phyloP scores from a whole-genome alignment of 805 yeast species.

The Pachysolen tannophilus region DNA sequence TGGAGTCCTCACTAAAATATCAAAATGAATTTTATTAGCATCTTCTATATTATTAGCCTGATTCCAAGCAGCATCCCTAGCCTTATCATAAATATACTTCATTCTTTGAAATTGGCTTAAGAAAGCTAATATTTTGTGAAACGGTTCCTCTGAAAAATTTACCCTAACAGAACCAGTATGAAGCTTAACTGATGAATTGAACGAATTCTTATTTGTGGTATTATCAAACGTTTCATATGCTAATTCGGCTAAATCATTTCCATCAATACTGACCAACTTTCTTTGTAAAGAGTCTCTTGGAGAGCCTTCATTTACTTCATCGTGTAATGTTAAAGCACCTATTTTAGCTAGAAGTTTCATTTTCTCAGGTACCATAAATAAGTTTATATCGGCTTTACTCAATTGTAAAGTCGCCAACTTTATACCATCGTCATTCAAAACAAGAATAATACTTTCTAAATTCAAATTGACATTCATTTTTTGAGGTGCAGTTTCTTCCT shows the following conservation, averaged over 20 bases:
- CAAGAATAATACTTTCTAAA: slow-evolving; percentile 64
- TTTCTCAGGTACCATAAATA: slow-evolving; percentile 65
- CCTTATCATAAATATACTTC: slow-evolving; percentile 85
- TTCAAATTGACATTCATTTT: slow-evolving; percentile 62
- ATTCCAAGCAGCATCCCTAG: slow-evolving; percentile 80
- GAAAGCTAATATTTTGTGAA: slow-evolving; percentile 57
- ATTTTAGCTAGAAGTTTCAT: slow-evolving; percentile 64
- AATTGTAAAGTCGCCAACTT: slow-evolving; percentile 73
- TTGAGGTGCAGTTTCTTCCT: slow-evolving; percentile 56
- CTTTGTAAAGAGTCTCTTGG: slow-evolving; percentile 52
- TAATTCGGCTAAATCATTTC: slow-evolving; percentile 69
- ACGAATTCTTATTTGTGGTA: slow-evolving; percentile 37
- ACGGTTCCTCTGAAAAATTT: slow-evolving; percentile 76
- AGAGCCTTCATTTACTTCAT: slow-evolving; percentile 63
- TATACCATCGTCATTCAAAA: slow-evolving; percentile 76
- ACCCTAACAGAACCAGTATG: slow-evolving; percentile 70
- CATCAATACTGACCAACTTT: slow-evolving; percentile 71
- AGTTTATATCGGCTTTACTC: slow-evolving; percentile 61
- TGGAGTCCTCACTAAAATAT: slow-evolving; percentile 73
- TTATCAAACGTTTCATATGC: slow-evolving; percentile 75
- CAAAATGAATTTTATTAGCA: slow-evolving; percentile 59
- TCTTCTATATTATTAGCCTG: slow-evolving; percentile 59
- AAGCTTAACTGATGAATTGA: slow-evolving; percentile 50
- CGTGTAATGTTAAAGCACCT: slow-evolving; percentile 73
- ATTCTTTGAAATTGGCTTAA: slow-evolving; percentile 70